Base-by-base conservation (phyloP, 202 grass and related monocot genomes). In the Zizania palustris region DNA sequence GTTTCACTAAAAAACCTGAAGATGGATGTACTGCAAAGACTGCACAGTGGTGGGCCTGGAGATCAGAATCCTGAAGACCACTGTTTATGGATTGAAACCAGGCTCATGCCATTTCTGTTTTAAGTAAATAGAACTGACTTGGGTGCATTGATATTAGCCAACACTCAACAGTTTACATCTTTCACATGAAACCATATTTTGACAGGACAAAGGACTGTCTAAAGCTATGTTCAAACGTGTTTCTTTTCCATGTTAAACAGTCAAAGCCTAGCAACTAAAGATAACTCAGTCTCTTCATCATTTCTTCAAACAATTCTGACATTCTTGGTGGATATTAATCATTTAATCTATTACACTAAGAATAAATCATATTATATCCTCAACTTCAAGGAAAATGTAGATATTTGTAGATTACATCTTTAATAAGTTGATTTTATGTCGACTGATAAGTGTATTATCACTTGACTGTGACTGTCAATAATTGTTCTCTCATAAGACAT, bases 141-240 rank as follows among this genome's bases (percentile, higher is more conserved):
- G 8, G 11, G 36, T 54, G 40, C 49, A 6, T 20, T 55, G 46
- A 44, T 34, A 44, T 22, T 65, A 61, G 67, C 45, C 45, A 83
- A 62, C 37, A 46, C 54, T 59, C 40, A 18, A 55, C 44, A 44
- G 40, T 33, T 59, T 62, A 35, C 42, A 20, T 76, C 15, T 84
- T 84, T 43, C 38, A 39, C 67, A 66, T 46, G 51, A 73, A 8
- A 80, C 57, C 14, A 78, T 59, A 60, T 22, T 59, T 49, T 21
- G 14, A 79, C 3, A 43, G 22, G 16, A 59, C n/a, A 79, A 77
- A 57, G 9, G 39, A 8, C 45, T 8, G 6, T 65, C 20, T 3
- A 49, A 43, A 67, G 28, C 35, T 57, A 57, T 46, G 34, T 41
- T 57, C 35, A 12, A 21, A 38, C 15, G 6, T 0, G 11, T 33